These are phyloP conservation scores for Maudiozyma serrabonitensis DNA, from an alignment of 805 yeast species.

Conservation along the genomic window DNA sequence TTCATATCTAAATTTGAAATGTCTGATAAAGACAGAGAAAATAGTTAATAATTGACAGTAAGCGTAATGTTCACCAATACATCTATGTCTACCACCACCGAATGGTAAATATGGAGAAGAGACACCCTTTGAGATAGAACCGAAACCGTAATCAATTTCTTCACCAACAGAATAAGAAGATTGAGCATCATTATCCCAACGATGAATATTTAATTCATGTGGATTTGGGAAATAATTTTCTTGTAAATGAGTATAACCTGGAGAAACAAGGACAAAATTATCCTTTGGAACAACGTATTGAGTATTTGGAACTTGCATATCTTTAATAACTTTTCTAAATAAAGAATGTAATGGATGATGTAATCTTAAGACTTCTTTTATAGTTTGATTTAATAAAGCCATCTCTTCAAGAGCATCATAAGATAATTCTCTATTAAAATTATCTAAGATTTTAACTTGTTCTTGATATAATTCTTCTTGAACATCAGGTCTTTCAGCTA, in stretches of 20 bases:
- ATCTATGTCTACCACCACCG: conserved; percentile 99
- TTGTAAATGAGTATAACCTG: conserved; percentile 79
- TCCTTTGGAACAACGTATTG: conserved; percentile 77
- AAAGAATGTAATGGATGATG: conserved; percentile 96
- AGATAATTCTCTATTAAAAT: conserved; percentile 48
- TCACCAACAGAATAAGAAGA: conserved; percentile 27
- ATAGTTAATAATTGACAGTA: conserved; percentile 85
- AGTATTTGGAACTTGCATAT: conserved; percentile 72
- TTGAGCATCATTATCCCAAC: conserved; percentile 57
- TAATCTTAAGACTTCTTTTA: conserved; percentile 89
- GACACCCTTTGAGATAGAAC: conserved; percentile 92
- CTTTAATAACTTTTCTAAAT: conserved; percentile 79
- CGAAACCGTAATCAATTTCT: conserved; percentile 87
- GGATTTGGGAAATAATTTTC: conserved; percentile 77
- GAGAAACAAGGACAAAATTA: conserved; percentile 83
- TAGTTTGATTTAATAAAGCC: conserved; percentile 71
- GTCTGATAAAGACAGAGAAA: conserved; percentile 62
- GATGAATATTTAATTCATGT: conserved; percentile 63
- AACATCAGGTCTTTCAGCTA: conserved; percentile 77
- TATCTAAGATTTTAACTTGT: conserved; percentile 52
- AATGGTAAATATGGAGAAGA: conserved; percentile 92
- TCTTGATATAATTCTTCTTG: conserved; percentile 77
- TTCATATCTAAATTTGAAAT: conserved; percentile 66
- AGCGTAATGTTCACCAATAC: conserved; percentile 98
- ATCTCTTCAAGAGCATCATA: conserved; percentile 77